Evolutionary conservation across 1,284 basidiomycete species (phyloP), one percentile per base, ranked within the genome.

Genomic region (Pseudomicrostroma phylloplanum): DNA sequence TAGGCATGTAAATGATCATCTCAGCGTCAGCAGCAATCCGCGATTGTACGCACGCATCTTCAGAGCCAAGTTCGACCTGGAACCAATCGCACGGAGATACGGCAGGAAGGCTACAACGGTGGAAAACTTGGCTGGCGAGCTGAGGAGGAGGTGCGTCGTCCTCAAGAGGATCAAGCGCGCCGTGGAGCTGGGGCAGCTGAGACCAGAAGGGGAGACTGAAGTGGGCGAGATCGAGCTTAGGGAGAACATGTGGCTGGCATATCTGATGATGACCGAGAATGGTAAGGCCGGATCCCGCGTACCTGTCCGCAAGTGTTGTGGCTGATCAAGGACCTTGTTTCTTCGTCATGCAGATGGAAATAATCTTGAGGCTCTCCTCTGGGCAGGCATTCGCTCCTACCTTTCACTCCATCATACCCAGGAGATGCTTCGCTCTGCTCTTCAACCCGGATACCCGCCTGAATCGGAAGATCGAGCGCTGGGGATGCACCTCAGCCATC

Each of bases 401-500:
- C 55, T 74, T n/a, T 60, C 62, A 15, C 36, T 75, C 11, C 67
- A 70, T 53, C 69, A 80, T 65, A 69, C 79, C 51, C 64, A 76
- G 21, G 76, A 79, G 51, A 72, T 80, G 67, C 69, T 82, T 36
- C 68, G 80, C 11, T 67, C 74, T 11, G 71, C 78, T 4, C 71
- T 81, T 0, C 65, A 72, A 43, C 74, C 80, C 12, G 80, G 77
- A 0, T 81, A 81, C 58, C 82, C 82, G 6, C 73, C 76, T 13
- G 79, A 81, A 53, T 76, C 74, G 9, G 67, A 73, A 9, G 75
- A 74, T 12, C 74, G 81, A 58, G 72, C 81, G 9, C 70, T 83
- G n/a, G 77, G 79, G 23, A 76, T 82, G 67, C 83, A 82, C 80
- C 76, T 83, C 30, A 69, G 74, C 8, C 82, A 81, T 79, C 63